Percentiles rank a stretch among this genome's conserved stretches.
Evolutionary conservation across 1,284 basidiomycete genomes (phyloP).

Genomic region (Rhodotorula sp.): DNA sequence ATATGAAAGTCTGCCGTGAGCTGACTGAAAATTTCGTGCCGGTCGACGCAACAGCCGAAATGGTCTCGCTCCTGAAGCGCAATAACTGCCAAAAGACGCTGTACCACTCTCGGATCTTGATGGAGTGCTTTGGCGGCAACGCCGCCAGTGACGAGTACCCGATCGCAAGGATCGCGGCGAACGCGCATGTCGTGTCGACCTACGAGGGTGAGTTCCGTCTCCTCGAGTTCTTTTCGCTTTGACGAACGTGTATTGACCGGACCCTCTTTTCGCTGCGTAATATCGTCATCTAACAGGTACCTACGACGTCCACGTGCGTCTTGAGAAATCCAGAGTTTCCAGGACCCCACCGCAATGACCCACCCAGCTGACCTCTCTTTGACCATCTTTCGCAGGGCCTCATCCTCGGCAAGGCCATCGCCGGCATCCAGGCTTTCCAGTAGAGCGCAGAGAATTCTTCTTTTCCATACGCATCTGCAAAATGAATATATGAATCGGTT

Average conservation of each 20-base stretch:
- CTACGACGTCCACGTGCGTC: slow-evolving; percentile 39
- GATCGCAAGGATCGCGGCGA: slow-evolving; percentile 83
- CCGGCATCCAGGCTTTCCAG: slow-evolving; percentile 74
- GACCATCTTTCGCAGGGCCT: slow-evolving; percentile 55
- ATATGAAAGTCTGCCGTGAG: background rate
- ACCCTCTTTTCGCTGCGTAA: slow-evolving; percentile 15
- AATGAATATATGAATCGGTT: no score
- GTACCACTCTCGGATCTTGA: slow-evolving; percentile 68
- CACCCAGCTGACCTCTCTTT: slow-evolving; percentile 15
- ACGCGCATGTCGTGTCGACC: slow-evolving; percentile 60
- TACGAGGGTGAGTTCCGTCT: slow-evolving; percentile 7
- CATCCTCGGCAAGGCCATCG: slow-evolving; percentile 87
- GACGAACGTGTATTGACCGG: slow-evolving; percentile 10
- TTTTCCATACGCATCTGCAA: background rate
- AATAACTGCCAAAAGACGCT: slow-evolving; percentile 91
- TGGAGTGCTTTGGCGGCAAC: slow-evolving; percentile 89
- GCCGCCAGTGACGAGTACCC: slow-evolving; percentile 90
- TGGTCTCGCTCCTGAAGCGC: slow-evolving; percentile 91
- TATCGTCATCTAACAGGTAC: slow-evolving; percentile 20
- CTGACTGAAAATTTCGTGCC: background rate
- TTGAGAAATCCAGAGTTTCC: slow-evolving; percentile 27
- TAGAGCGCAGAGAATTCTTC: slow-evolving; percentile 2
- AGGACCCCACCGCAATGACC: background rate
- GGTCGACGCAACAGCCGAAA: slow-evolving; percentile 60
- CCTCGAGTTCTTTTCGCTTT: no score